A percentile compares a stretch with the other conserved stretches of the same genome.
These are phyloP conservation scores for Fusarium annulatum DNA, from an alignment of 2,329 filamentous ascomycete species.

Conservation along the genomic window DNA sequence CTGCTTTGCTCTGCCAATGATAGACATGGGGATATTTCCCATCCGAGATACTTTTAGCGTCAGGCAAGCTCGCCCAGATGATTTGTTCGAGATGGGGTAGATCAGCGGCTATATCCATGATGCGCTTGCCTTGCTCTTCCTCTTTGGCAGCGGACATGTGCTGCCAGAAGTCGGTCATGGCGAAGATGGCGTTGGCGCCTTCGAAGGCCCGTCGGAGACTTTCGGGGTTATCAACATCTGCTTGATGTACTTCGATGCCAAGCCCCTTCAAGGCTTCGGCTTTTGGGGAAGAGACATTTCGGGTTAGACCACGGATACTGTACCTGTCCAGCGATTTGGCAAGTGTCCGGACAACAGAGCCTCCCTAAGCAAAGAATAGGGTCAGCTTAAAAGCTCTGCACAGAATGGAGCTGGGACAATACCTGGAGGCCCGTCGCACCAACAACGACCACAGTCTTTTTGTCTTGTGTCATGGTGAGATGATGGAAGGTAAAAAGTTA, in stretches of 20 bases:
- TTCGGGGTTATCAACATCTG: neutral
- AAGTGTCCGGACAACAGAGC: neutral
- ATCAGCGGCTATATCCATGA: slow-evolving; percentile 2
- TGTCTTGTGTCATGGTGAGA: neutral
- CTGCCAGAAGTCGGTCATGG: slow-evolving; percentile 15
- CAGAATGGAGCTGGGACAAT: fast-evolving
- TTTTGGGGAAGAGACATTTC: neutral
- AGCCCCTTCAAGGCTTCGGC: neutral
- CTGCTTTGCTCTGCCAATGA: slow-evolving; percentile 14
- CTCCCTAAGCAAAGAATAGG: neutral
- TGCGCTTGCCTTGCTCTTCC: neutral
- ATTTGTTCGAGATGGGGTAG: neutral
- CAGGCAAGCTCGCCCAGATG: slow-evolving; percentile 6
- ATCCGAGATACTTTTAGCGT: neutral
- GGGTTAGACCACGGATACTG: neutral
- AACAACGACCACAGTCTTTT: neutral
- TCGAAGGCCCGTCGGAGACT: neutral
- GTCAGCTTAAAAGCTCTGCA: fast-evolving
- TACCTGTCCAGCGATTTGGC: neutral
- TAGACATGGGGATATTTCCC: neutral
- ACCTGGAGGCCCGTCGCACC: slow-evolving; percentile 1
- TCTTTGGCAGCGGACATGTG: slow-evolving; percentile 3
- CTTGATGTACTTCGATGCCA: neutral
- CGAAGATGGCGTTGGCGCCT: neutral
- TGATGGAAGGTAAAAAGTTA: too few species aligned